Evolutionary conservation across 78 protist genomes (phyloP).

Genomic region (Protostelium mycophagum): DNA sequence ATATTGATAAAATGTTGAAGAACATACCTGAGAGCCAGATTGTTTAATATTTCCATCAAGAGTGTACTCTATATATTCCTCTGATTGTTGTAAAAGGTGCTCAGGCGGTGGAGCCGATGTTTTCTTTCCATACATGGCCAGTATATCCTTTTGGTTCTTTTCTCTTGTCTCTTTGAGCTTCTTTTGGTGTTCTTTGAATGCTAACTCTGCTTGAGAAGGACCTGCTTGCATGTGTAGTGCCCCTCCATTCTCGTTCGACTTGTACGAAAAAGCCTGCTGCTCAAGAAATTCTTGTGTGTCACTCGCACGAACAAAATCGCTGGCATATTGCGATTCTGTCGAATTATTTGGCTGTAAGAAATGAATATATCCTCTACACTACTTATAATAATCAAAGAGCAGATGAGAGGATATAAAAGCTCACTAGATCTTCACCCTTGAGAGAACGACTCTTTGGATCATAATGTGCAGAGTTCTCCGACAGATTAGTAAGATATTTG

Average conservation of each 20-base stretch:
- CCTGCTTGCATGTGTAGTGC: constrained; percentile 82
- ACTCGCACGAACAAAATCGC: constrained; percentile 76
- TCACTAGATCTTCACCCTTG: too few species aligned
- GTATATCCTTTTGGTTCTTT: constrained; percentile 30
- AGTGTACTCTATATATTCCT: constrained; percentile 87
- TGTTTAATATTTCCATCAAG: constrained; percentile 69
- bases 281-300: constrained; percentile 70
- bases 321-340: too few species aligned
- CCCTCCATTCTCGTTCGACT: constrained; percentile 73
- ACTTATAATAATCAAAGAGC: neutral
- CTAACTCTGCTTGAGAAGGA: constrained; percentile 89
- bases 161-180: constrained; percentile 40
- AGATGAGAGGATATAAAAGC: neutral
- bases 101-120: constrained; percentile 24
- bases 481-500: constrained; percentile 93
- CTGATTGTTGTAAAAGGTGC: constrained; percentile 80
- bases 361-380: too few species aligned
- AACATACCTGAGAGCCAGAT: too few species aligned
- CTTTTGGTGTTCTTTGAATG: constrained; percentile 37
- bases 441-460: constrained; percentile 98
- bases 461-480: constrained; percentile 90
- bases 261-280: constrained; percentile 77
- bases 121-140: constrained; percentile 81
- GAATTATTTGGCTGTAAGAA: too few species aligned
- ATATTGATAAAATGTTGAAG: too few species aligned